Base-by-base conservation (phyloP, 1,139 yeast species). In the Suhomyces kunorum region DNA sequence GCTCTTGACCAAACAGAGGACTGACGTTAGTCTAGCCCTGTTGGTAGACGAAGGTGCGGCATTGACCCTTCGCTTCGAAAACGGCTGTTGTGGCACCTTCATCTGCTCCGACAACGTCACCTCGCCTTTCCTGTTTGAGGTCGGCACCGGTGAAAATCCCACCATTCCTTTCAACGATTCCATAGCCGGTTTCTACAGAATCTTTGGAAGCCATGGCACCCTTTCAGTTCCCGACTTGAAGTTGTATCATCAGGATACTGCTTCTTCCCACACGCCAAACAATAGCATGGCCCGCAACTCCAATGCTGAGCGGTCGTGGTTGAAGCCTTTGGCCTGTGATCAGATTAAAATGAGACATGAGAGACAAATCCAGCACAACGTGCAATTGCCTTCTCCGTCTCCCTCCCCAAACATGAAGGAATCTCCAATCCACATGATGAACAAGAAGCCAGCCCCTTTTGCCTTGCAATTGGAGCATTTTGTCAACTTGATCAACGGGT, bases 31-130 rank as follows among this genome's bases (percentile, higher is more conserved):
- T 7, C 36, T 23, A 13, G 41, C 45, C 17, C 55, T 53, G 33
- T 42, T 49, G 34, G 74, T 66, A n/a, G 75, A 69, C 46, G 75
- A 70, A 49, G 76, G 76, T 5, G 74, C 74, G 2, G 71, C 59
- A 2, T 56, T 70, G 31, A 69, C 73, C 8, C 41, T 70, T 8
- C 55, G 61, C 17, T 70, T 70, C 46, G 64, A 61, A 24, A 61
- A 55, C 45, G 76, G 75, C 3, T 56, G 64, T 33, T 59, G 68
- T 33, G 76, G 75, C 1, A 68, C 74, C 2, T 70, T 70, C 45
- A 52, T 70, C 28, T 69, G 74, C 45, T 58, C 71, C 8, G 76
- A 70, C 46, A 69, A 68, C 45, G 71, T 67, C 12, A 59, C 66
- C 2, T 66, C 72, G 1, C 74, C 74, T 7, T 69, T 66, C 42